phyloP scores from a whole-genome alignment of 176 grass and related monocot genomes.

The Bromus sterilis region DNA sequence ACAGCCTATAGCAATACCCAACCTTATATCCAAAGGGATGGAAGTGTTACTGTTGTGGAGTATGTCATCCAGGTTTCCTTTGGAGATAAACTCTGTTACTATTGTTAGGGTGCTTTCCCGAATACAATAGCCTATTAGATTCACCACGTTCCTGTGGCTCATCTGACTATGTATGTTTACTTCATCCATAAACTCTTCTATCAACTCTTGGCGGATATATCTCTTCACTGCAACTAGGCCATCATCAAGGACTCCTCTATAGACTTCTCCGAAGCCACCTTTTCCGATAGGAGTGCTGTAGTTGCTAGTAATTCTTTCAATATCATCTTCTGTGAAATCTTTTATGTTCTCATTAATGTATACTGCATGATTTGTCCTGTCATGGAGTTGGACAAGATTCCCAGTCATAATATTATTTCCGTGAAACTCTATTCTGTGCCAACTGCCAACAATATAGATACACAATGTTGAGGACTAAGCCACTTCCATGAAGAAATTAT shows the following conservation, averaged over 20 bases:
- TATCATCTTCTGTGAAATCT: not conserved
- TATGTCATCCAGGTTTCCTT: constrained; percentile 7
- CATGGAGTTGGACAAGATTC: not conserved
- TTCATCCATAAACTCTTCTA: constrained; percentile 1
- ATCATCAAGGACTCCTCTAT: not conserved
- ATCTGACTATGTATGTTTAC: constrained; percentile 1
- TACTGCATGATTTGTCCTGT: no score
- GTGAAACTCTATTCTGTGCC: no score
- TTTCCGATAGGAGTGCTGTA: not conserved
- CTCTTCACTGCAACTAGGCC: constrained; percentile 23
- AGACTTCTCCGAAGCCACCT: constrained; percentile 12
- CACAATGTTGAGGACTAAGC: no score
- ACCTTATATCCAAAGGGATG: constrained; percentile 7
- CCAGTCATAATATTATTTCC: no score
- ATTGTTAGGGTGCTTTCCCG: not conserved
- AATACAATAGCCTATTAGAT: not conserved
- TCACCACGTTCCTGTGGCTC: constrained; percentile 10
- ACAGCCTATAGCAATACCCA: constrained; percentile 18
- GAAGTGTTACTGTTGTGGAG: not conserved
- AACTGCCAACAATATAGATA: no score
- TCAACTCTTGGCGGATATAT: constrained; percentile 2
- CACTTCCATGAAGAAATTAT: no score
- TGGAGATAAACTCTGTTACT: constrained; percentile 3
- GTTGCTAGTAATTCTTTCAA: not conserved
- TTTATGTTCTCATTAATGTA: not conserved